phyloP scores from a whole-genome alignment of 2,329 filamentous ascomycete species.

The Colletotrichum neosansevieriae region DNA sequence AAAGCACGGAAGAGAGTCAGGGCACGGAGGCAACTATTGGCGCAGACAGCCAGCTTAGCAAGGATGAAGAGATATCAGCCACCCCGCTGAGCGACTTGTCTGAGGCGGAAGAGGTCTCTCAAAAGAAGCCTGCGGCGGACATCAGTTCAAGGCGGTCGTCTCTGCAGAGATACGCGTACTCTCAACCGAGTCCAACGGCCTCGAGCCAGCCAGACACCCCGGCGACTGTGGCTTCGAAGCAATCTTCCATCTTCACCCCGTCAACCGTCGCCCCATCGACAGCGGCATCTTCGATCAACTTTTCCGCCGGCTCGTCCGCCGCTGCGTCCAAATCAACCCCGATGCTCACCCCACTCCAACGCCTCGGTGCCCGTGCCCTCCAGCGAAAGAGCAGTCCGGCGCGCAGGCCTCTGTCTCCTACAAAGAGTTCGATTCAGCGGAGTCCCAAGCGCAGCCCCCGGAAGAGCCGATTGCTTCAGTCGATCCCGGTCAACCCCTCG shows the following conservation, averaged over 20 bases:
- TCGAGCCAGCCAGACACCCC: conserved; percentile 46
- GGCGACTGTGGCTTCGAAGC: conserved; percentile 49
- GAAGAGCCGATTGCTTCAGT: conserved; percentile 43
- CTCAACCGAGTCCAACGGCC: conserved; percentile 23
- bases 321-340: conserved; percentile 55
- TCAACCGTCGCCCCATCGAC: conserved; percentile 52
- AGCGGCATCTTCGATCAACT: conserved; percentile 55
- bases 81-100: conserved; percentile 33
- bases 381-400: conserved; percentile 44
- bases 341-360: conserved; percentile 65
- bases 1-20: conserved; percentile 47
- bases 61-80: conserved; percentile 28
- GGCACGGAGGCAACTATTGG: conserved; percentile 26
- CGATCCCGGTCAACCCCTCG: conserved; percentile 62
- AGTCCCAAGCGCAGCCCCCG: conserved; percentile 41
- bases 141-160: conserved; percentile 22
- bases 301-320: conserved; percentile 48
- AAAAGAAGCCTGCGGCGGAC: not conserved
- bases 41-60: conserved; percentile 39
- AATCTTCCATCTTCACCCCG: conserved; percentile 46
- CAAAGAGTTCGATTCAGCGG: conserved; percentile 38
- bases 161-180: conserved; percentile 46
- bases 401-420: conserved; percentile 44
- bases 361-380: conserved; percentile 62
- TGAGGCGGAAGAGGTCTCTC: conserved; percentile 10